Evolutionary conservation across 495 filamentous ascomycete species (phyloP).

Genomic region (Glonium stellatum): DNA sequence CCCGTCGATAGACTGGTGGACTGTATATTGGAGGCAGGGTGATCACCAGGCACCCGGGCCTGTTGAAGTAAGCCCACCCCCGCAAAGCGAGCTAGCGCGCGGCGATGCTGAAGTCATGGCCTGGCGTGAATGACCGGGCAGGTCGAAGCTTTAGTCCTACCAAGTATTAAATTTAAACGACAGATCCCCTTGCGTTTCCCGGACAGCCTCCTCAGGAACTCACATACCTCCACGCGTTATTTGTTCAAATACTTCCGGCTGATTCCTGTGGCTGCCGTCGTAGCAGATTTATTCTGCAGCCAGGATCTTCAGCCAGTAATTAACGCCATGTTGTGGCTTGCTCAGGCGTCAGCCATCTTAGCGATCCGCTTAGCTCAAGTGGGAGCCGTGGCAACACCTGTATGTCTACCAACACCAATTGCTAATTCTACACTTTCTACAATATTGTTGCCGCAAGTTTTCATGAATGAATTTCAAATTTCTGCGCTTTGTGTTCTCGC

Average conservation of each 20-base stretch:
- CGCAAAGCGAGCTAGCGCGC: background rate
- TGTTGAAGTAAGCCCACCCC: conserved; percentile 7
- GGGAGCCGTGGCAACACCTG: conserved; percentile 2
- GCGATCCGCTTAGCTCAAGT: conserved; percentile 13
- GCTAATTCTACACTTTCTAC: background rate
- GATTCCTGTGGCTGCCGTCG: background rate
- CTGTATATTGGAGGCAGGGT: background rate
- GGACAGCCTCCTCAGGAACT: background rate
- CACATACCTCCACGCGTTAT: background rate
- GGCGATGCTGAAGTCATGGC: background rate
- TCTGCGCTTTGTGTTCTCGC: conserved; percentile 12
- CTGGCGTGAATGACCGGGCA: background rate
- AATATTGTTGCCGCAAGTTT: conserved; percentile 4
- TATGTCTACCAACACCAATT: background rate
- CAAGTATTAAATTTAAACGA: background rate
- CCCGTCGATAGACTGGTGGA: background rate
- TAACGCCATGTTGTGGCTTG: conserved; percentile 23
- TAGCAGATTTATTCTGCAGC: background rate
- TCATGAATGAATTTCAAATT: conserved; percentile 16
- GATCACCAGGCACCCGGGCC: conserved; percentile 15
- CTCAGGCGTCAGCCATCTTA: conserved; percentile 17
- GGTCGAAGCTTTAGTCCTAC: background rate
- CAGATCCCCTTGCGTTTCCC: background rate
- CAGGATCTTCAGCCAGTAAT: background rate
- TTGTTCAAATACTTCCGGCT: background rate